Evolutionary conservation across 202 grass and related monocot genomes (phyloP).

Genomic region (Schoenoplectus triqueter): DNA sequence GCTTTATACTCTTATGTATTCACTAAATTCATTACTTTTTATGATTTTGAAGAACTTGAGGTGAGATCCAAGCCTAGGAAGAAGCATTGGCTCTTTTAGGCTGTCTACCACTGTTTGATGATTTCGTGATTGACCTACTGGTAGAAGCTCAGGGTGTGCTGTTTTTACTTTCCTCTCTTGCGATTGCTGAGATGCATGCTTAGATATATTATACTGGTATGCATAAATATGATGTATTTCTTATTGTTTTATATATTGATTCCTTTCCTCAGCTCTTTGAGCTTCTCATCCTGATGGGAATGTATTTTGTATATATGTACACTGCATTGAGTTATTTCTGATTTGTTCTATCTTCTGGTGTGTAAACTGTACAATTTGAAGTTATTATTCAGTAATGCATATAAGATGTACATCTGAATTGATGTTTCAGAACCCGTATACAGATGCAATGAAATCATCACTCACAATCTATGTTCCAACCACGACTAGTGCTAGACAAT

Average conservation of each 20-base stretch:
- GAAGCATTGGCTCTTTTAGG: constrained; percentile 92
- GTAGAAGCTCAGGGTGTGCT: not conserved
- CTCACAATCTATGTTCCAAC: not conserved
- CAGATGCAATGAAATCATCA: not conserved
- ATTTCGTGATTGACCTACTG: not conserved
- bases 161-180: not conserved
- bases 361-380: not conserved
- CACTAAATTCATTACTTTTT: constrained; percentile 29
- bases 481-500: too few relatives aligned
- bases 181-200: not conserved
- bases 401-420: not conserved
- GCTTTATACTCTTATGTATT: not conserved
- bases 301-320: constrained; percentile 29
- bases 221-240: constrained; percentile 22
- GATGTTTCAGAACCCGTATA: not conserved
- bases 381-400: not conserved
- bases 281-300: not conserved
- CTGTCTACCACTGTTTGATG: not conserved
- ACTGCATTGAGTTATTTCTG: constrained; percentile 1
- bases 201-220: constrained; percentile 28
- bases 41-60: constrained; percentile 58
- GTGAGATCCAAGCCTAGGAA: constrained; percentile 81
- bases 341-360: not conserved
- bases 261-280: constrained; percentile 6
- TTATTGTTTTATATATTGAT: constrained; percentile 35